phyloP scores from a whole-genome alignment of 176 grass and related monocot species.

The Paspalum notatum region DNA sequence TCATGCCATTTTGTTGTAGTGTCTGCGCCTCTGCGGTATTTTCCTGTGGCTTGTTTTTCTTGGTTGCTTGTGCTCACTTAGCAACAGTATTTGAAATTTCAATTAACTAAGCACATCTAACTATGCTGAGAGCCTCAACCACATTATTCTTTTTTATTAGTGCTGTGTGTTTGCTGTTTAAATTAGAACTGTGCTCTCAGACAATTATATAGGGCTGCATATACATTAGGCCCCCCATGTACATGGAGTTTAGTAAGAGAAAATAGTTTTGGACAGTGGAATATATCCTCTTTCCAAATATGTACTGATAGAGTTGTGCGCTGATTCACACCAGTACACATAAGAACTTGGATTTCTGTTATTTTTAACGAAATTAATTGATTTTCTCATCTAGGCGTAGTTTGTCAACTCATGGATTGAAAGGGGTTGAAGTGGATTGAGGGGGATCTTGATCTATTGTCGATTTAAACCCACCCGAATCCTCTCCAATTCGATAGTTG shows the following conservation, averaged over 20 bases:
- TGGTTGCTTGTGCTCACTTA: constrained; percentile 20
- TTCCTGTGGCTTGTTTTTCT: constrained; percentile 21
- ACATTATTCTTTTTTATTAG: background rate
- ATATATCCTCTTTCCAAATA: constrained; percentile 6
- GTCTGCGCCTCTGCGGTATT: constrained; percentile 6
- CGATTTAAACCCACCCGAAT: too few species aligned
- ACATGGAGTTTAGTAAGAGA: background rate
- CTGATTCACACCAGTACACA: constrained; percentile 17
- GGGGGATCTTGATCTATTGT: too few species aligned
- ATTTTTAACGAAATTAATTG: background rate
- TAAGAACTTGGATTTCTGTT: background rate
- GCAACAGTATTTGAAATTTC: constrained; percentile 26
- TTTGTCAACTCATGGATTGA: too few species aligned
- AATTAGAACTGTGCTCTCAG: constrained; percentile 7
- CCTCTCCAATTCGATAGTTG: too few species aligned
- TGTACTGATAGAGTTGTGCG: constrained; percentile 15
- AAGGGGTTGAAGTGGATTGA: too few species aligned
- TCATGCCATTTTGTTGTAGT: background rate
- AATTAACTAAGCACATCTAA: constrained; percentile 39
- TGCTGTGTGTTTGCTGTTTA: constrained; percentile 26
- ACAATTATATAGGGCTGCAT: constrained; percentile 16
- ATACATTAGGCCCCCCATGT: background rate
- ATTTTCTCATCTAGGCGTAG: background rate
- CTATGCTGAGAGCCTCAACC: constrained; percentile 12
- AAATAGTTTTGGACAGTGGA: background rate